Percentiles rank a stretch among this genome's conserved stretches.
Conservation (phyloP, 495 filamentous ascomycete species). For the Tuber brumale region DNA sequence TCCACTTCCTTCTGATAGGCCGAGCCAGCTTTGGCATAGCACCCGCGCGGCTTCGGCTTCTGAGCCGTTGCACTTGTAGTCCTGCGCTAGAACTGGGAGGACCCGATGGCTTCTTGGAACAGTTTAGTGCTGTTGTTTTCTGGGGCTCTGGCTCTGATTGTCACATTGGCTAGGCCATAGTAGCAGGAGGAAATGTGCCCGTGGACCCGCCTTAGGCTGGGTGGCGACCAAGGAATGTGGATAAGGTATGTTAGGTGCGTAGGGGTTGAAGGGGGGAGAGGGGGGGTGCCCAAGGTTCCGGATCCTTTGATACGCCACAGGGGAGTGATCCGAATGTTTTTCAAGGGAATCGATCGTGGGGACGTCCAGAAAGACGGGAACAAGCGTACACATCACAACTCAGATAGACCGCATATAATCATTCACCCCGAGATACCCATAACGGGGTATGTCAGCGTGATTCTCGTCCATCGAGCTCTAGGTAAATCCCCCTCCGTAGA, state of each 20-base stretch:
- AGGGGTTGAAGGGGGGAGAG: too few relatives aligned
- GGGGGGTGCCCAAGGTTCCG: too few relatives aligned
- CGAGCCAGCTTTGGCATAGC: conserved; percentile 43
- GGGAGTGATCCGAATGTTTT: conserved; percentile 56
- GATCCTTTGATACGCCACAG: conserved; percentile 50
- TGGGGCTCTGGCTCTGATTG: conserved; percentile 57
- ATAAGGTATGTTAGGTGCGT: background rate
- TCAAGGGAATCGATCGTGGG: conserved; percentile 13
- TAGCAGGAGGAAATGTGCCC: conserved; percentile 63
- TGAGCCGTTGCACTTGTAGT: conserved; percentile 49
- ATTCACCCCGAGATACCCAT: conserved; percentile 48
- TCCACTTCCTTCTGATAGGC: conserved; percentile 50
- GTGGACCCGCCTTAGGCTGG: conserved; percentile 64
- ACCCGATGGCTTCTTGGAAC: conserved; percentile 51
- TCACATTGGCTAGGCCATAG: conserved; percentile 57
- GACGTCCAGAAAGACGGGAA: background rate
- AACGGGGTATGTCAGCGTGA: conserved; percentile 56
- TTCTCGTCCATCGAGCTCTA: conserved; percentile 51
- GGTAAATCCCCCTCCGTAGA: conserved; percentile 60
- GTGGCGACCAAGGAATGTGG: conserved; percentile 57
- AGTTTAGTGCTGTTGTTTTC: conserved; percentile 44
- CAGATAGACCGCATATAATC: conserved; percentile 52
- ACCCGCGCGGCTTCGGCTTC: conserved; percentile 49
- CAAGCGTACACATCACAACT: conserved; percentile 48
- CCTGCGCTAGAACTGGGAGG: conserved; percentile 58